Conservation (phyloP, 164 flowering plant species). For the Cinnamomum micranthum region DNA sequence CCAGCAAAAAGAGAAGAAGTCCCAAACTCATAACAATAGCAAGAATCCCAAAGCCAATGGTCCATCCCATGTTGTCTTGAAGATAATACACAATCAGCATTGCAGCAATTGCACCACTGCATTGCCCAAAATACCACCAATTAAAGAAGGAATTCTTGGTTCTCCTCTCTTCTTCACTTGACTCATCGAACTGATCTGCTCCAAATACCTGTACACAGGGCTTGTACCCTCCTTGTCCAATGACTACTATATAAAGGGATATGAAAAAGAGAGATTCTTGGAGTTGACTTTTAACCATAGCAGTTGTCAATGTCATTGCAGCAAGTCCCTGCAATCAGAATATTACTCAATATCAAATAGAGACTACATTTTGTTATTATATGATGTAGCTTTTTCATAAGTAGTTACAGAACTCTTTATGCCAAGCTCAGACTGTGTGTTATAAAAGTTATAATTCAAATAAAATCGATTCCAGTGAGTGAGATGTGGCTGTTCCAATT, state of each 20-base stretch:
- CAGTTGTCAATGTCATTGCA: too few species aligned
- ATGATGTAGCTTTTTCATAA: too few species aligned
- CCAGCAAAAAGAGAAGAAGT: neutral
- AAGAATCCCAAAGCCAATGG: slow-evolving; percentile 6
- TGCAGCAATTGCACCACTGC: neutral
- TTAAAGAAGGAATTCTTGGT: slow-evolving; percentile 19
- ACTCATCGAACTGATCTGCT: slow-evolving; percentile 16
- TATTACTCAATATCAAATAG: too few species aligned
- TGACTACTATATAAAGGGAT: slow-evolving; percentile 19
- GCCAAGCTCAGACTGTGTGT: too few species aligned
- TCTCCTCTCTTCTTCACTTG: slow-evolving; percentile 2
- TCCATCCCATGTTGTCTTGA: slow-evolving; percentile 11
- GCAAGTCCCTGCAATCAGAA: too few species aligned
- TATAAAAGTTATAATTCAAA: too few species aligned
- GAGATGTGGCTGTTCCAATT: too few species aligned
- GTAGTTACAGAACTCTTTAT: too few species aligned
- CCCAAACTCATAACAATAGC: neutral
- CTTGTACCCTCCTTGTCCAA: slow-evolving; percentile 17
- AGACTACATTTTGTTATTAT: too few species aligned
- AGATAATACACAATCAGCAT: neutral
- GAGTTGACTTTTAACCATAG: neutral
- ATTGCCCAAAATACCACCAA: slow-evolving; percentile 19
- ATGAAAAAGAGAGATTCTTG: slow-evolving; percentile 20
- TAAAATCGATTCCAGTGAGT: too few species aligned
- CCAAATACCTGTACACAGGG: slow-evolving; percentile 23